Conservation (phyloP, 2,329 filamentous ascomycete species). For the Cordyceps militaris region DNA sequence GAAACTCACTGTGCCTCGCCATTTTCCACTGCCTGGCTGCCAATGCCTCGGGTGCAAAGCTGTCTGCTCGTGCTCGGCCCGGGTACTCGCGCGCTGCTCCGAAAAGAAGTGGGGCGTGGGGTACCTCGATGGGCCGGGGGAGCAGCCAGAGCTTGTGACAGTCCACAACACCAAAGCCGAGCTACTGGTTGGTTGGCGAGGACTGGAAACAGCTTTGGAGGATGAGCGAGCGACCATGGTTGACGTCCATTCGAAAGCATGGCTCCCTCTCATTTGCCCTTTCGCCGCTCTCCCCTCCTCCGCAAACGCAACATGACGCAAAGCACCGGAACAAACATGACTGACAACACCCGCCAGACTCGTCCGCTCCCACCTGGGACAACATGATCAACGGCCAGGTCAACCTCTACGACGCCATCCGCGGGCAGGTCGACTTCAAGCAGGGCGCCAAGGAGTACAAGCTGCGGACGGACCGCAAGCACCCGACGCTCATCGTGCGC, state of each 20-base stretch:
- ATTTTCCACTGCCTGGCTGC: background rate
- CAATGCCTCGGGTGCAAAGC: conserved; percentile 3
- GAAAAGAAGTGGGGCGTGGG: conserved; percentile 9
- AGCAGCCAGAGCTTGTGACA: conserved; percentile 8
- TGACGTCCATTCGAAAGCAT: background rate
- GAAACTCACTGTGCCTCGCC: background rate
- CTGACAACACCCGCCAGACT: conserved; percentile 51
- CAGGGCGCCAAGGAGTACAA: conserved; percentile 95
- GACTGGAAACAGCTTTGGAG: background rate
- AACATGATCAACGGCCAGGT: conserved; percentile 99
- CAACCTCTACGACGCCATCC: conserved; percentile 94
- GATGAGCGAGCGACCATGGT: background rate
- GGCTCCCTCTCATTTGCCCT: background rate
- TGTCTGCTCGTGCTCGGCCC: conserved; percentile 5
- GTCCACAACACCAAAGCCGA: background rate
- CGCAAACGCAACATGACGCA: background rate
- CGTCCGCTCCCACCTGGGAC: conserved; percentile 92
- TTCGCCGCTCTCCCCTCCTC: background rate
- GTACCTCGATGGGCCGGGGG: conserved; percentile 1
- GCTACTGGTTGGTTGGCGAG: background rate
- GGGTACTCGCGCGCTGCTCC: conserved; percentile 1
- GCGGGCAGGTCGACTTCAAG: conserved; percentile 93
- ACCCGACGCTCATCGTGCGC: conserved; percentile 86
- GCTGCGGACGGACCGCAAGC: conserved; percentile 79
- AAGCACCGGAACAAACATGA: conserved; percentile 9